Evolutionary conservation across 1,284 basidiomycete genomes (phyloP).

Genomic region (Coniferiporia sulphurascens): DNA sequence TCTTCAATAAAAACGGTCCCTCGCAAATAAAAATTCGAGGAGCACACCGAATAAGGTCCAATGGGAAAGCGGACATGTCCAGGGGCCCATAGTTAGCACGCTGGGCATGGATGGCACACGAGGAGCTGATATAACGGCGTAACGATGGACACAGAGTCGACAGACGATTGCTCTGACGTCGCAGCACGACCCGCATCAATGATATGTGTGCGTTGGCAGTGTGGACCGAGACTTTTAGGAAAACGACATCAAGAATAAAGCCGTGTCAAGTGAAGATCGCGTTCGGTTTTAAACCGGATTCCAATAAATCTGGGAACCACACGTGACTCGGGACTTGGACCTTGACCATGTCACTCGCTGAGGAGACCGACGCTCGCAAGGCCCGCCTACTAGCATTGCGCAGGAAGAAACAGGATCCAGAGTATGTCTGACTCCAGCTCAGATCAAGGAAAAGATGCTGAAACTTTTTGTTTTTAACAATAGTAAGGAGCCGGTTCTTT

Average conservation of each 20-base stretch:
- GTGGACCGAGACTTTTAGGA: not conserved
- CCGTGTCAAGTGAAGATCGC: too few species aligned
- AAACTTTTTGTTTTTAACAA: not conserved
- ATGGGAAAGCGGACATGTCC: constrained; percentile 67
- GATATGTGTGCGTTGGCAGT: not conserved
- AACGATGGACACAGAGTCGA: not conserved
- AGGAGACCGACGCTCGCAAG: constrained; percentile 82
- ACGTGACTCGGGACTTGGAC: not conserved
- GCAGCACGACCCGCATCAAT: not conserved
- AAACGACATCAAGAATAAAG: not conserved
- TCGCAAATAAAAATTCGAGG: constrained; percentile 1
- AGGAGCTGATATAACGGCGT: not conserved
- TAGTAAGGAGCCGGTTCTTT: constrained; percentile 53
- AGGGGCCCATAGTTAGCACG: constrained; percentile 23
- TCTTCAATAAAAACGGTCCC: not conserved
- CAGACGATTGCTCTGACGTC: not conserved
- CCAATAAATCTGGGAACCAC: not conserved
- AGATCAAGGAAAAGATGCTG: not conserved
- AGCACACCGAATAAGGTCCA: constrained; percentile 69
- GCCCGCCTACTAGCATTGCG: constrained; percentile 78
- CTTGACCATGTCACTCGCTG: constrained; percentile 69
- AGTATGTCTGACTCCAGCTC: constrained; percentile 24
- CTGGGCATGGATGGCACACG: not conserved
- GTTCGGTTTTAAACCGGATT: too few species aligned
- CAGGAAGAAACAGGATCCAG: constrained; percentile 62